phyloP scores from a whole-genome alignment of 176 grass and related monocot genomes.

The Hsuehochloa calcarea region DNA sequence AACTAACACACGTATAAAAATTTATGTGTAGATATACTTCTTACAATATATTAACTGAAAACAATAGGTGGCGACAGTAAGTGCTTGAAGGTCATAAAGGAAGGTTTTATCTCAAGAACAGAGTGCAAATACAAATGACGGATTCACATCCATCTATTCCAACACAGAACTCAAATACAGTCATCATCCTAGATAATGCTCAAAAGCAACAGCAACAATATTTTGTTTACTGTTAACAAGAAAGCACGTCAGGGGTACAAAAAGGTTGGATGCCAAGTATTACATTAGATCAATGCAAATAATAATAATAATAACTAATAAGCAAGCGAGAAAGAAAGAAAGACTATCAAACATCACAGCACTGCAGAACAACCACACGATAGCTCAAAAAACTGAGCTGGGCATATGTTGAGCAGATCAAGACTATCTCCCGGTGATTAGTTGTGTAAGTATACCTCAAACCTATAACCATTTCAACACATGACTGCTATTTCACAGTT shows the following conservation, averaged over 20 bases:
- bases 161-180: not conserved
- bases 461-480: not conserved
- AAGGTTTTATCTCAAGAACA: not conserved
- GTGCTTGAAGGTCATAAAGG: not conserved
- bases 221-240: not conserved
- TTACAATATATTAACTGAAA: not conserved
- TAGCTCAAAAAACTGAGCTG: not conserved
- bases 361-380: not conserved
- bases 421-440: not conserved
- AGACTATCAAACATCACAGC: not conserved
- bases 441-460: not conserved
- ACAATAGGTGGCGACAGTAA: not conserved
- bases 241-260: not conserved
- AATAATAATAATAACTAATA: not conserved
- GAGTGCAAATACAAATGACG: not conserved
- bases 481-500: not conserved
- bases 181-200: not conserved
- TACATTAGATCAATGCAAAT: not conserved
- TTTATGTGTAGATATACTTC: not conserved
- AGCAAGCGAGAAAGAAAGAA: not conserved
- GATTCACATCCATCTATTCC: not conserved
- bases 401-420: not conserved
- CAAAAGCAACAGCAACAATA: not conserved
- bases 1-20: not conserved
- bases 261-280: not conserved